Conservation (phyloP, 768 basidiomycete species). For the Pleurotus salmoneostramineus region DNA sequence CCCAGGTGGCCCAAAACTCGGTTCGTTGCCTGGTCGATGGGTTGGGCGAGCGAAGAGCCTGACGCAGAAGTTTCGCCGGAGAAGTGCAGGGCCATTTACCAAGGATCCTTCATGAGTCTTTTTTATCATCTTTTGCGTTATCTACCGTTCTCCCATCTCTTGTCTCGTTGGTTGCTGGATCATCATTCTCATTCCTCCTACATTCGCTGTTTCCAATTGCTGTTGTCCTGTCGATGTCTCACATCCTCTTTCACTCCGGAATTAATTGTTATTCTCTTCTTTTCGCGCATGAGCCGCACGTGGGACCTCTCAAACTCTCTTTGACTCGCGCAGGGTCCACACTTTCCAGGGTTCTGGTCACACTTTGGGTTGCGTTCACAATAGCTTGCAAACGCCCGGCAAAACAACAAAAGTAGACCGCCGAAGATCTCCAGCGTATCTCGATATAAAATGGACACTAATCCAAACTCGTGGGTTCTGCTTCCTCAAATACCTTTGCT, state of each 20-base stretch:
- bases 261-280: slow-evolving; percentile 7
- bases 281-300: slow-evolving; percentile 5
- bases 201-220: not conserved
- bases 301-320: not conserved
- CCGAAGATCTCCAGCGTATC: slow-evolving; percentile 2
- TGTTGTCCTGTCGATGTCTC: slow-evolving; percentile 5
- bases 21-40: slow-evolving; percentile 1
- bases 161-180: not conserved
- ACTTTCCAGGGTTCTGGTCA: slow-evolving; percentile 1
- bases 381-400: slow-evolving; percentile 5
- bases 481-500: not conserved
- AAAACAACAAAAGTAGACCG: slow-evolving; percentile 4
- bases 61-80: slow-evolving; percentile 5
- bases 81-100: not conserved
- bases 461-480: not conserved
- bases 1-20: slow-evolving; percentile 1
- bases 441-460: slow-evolving; percentile 8
- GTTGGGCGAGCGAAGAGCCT: slow-evolving; percentile 3
- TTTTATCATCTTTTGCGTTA: not conserved
- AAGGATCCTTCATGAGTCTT: not conserved
- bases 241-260: slow-evolving; percentile 4
- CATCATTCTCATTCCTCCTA: not conserved
- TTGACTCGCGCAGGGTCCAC: slow-evolving; percentile 2
- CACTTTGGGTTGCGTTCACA: slow-evolving; percentile 2
- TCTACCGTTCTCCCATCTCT: not conserved